Base-by-base conservation (phyloP, 176 grass and related monocot genomes). In the Oryza punctata region DNA sequence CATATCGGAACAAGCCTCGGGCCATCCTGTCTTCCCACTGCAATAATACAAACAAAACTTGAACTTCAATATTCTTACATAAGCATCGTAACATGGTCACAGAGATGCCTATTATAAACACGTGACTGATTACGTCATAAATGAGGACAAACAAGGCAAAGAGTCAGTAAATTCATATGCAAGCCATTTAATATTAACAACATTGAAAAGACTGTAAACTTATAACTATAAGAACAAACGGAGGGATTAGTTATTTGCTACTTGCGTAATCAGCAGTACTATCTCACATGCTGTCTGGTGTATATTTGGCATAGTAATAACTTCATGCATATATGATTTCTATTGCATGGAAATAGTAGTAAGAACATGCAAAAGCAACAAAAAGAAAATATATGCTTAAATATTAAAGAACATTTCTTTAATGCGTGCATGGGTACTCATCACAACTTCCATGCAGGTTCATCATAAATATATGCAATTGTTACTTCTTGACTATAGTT, bases 21-120 rank as follows among this genome's bases (percentile, higher is more conserved):
- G 70, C 52, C 91, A 96, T 81, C 88, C 91, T 91, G 50, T 99
- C 91, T 40, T 96, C 93, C 97, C 97, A 99, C 97, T 99, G 73
- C 14, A 83, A 86, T 10, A 70, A 73, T 63, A 45, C 1, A 49
- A 46, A 79, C 24, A 67, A 75, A 74, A 19, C 33, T 44, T 54
- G 16, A 79, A 79, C 26, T 79, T 12, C 69, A 45, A 77, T 5
- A 76, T 50, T 24, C 28, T 45, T 47, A 82, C 83, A 13, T 27
- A 14, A 21, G 7, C 24, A 69, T 19, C 38, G 24, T 44, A 81
- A 74, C 49, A 67, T 32, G 21, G 2, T 60, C 10, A 52, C 12
- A 21, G 7, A 60, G 54, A 9, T 60, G 21, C 7, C 8, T 61
- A n/a, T 11, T 24, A 60, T 61, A 61, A 61, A 61, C n/a, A 6